phyloP scores from a whole-genome alignment of 2,329 filamentous ascomycete species.

The Nemania abortiva region DNA sequence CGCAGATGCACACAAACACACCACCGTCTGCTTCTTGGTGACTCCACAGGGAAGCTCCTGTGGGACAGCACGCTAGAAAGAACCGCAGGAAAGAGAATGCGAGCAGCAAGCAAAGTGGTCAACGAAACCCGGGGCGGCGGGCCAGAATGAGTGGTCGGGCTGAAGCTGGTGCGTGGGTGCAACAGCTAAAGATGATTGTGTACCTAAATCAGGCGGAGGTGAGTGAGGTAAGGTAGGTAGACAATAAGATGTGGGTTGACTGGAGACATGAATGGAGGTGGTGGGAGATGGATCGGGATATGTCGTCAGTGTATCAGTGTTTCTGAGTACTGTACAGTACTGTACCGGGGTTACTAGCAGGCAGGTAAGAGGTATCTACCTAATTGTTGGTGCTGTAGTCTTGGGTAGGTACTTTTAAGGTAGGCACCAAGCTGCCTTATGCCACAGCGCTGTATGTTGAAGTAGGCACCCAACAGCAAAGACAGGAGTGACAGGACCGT shows the following conservation, averaged over 20 bases:
- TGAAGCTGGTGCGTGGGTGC: constrained; percentile 25
- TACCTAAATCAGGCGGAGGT: constrained; percentile 19
- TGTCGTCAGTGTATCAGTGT: constrained; percentile 34
- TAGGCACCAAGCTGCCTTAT: no score
- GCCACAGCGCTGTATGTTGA: neutral
- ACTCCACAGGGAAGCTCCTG: constrained; percentile 10
- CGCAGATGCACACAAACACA: constrained; percentile 32
- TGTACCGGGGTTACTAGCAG: neutral
- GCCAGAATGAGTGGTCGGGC: constrained; percentile 25
- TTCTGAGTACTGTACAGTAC: constrained; percentile 6
- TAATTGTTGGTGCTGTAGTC: neutral
- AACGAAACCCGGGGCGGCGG: constrained; percentile 13
- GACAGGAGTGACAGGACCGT: constrained; percentile 1
- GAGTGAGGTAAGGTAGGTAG: constrained; percentile 24
- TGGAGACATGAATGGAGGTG: constrained; percentile 32
- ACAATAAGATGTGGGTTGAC: constrained; percentile 33
- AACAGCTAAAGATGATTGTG: constrained; percentile 24
- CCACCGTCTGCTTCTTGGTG: constrained; percentile 16
- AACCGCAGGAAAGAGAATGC: constrained; percentile 10
- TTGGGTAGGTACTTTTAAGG: neutral
- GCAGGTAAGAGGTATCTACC: neutral
- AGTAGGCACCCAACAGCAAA: constrained; percentile 2
- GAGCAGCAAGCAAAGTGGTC: constrained; percentile 15
- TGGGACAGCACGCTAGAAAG: constrained; percentile 14
- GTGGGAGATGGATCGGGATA: constrained; percentile 27